Percentiles rank a stretch among this genome's conserved stretches.
phyloP scores from a whole-genome alignment of 352 stramenopile genomes.

The Globisporangium recalcitrans region DNA sequence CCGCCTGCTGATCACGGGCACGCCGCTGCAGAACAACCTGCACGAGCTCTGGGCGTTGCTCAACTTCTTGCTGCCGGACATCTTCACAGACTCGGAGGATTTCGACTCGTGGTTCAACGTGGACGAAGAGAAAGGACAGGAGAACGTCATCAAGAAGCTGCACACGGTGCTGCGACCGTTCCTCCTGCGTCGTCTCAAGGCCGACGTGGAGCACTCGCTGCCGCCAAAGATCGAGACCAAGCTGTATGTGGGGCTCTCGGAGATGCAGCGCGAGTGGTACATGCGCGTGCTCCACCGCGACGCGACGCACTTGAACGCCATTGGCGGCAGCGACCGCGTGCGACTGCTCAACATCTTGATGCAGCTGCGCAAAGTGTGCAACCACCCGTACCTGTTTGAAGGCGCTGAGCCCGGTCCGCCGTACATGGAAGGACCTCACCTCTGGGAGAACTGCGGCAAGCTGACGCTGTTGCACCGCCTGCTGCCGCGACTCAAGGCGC shows the following conservation, averaged over 20 bases:
- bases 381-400: conserved; percentile 99
- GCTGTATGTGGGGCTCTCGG: conserved; percentile 95
- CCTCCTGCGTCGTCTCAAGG: conserved; percentile 97
- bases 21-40: conserved; percentile 99
- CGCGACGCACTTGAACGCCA: conserved; percentile 94
- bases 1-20: conserved; percentile 95
- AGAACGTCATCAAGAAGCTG: conserved; percentile 97
- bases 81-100: conserved; percentile 95
- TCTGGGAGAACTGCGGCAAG: conserved; percentile 99
- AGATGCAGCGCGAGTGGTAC: conserved; percentile 99
- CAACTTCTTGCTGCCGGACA: conserved; percentile 96
- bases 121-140: conserved; percentile 92
- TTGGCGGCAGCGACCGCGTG: conserved; percentile 94
- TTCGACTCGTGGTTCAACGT: conserved; percentile 99
- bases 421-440: conserved; percentile 94
- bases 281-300: conserved; percentile 96
- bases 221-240: conserved; percentile 99
- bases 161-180: conserved; percentile 98
- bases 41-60: conserved; percentile 99
- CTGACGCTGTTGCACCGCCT: conserved; percentile 95
- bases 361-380: conserved; percentile 98
- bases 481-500: conserved; percentile 78
- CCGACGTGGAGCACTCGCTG: conserved; percentile 95
- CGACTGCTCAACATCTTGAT: conserved; percentile 98
- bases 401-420: conserved; percentile 96